phyloP scores from a whole-genome alignment of 768 basidiomycete genomes.

The Arthromyces matolae region DNA sequence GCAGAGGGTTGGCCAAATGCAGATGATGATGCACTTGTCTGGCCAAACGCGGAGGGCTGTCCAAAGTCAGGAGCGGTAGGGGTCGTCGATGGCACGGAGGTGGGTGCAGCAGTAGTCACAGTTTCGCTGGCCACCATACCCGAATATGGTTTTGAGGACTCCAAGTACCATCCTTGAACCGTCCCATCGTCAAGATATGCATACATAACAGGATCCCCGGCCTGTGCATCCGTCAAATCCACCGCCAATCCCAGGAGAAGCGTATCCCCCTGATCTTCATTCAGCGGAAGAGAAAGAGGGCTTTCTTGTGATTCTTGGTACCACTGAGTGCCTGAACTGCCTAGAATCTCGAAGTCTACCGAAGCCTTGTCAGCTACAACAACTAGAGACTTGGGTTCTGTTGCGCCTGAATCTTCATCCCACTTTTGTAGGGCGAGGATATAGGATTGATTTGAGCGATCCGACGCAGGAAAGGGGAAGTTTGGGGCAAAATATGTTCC shows the following conservation, averaged over 20 bases:
- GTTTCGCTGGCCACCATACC: constrained; percentile 41
- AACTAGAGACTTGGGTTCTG: constrained; percentile 37
- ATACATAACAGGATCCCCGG: constrained; percentile 56
- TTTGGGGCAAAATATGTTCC: constrained; percentile 36
- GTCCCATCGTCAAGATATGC: constrained; percentile 80
- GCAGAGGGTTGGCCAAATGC: constrained; percentile 29
- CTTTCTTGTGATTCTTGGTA: constrained; percentile 48
- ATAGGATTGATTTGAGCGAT: constrained; percentile 37
- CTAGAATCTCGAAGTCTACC: constrained; percentile 46
- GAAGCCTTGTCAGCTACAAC: constrained; percentile 46
- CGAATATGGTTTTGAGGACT: constrained; percentile 56
- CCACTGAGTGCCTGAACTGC: constrained; percentile 38
- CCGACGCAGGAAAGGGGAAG: constrained; percentile 38
- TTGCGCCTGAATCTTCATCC: constrained; percentile 37
- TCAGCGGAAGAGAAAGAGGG: constrained; percentile 61
- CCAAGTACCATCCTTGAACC: constrained; percentile 66
- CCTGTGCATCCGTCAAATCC: constrained; percentile 53
- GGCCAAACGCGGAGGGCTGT: constrained; percentile 17
- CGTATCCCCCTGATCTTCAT: constrained; percentile 68
- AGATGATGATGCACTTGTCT: constrained; percentile 14
- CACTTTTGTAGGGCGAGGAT: constrained; percentile 40
- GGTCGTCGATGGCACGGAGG: constrained; percentile 12
- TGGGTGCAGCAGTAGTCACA: constrained; percentile 5
- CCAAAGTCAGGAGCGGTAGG: constrained; percentile 22
- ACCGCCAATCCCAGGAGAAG: constrained; percentile 58